Base-by-base conservation (phyloP, 2,329 filamentous ascomycete species). In the Pezicula radicicola region DNA sequence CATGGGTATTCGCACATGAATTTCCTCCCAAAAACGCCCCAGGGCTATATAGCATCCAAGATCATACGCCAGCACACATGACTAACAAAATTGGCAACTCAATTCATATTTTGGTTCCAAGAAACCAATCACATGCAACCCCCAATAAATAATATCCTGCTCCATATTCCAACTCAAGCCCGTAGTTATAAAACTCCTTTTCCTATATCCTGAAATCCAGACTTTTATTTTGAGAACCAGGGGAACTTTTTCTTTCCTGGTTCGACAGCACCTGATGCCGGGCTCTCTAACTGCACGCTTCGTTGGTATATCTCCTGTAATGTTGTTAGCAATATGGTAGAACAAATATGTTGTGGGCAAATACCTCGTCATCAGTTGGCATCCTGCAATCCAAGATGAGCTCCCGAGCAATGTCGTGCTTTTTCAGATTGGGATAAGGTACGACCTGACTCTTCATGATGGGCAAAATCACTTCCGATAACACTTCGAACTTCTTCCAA, bases 401-500 rank as follows among this genome's bases (percentile, higher is more conserved):
- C 61, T 89, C 85, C 62, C 85, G 79, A 4, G 89, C 82, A 49
- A 81, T 77, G 53, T 93, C 87, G 62, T 88, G 85, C 62, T 79
- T 85, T 33, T 76, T 74, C 55, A 93, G 74, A 55, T 85, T 87
- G 25, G 84, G 81, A 62, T 97, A 97, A 5, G 91, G 85, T 46
- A 84, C 84, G 49, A 89, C 88, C 70, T 97, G 92, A 63, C 93
- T 96, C 71, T 87, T 88, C 80, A 97, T 95, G 50, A 99, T 85
- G 2, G 90, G 88, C 54, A 97, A 77, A 49, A 97, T 80, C 5
- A 97, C 89, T 61, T 97, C 93, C 6, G 92, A 92, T 71, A 97
- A 85, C 30, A 99, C 87, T 70, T 97, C 93, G 63, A 97, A 99
- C 68, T 99, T 99, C 71, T 88, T 91, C 94, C 94, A 99, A 68